Percentiles rank a stretch among this genome's conserved stretches.
Evolutionary conservation across 371 early-diverging fungal genomes (phyloP).

Genomic region (Sporodiniella umbellata): DNA sequence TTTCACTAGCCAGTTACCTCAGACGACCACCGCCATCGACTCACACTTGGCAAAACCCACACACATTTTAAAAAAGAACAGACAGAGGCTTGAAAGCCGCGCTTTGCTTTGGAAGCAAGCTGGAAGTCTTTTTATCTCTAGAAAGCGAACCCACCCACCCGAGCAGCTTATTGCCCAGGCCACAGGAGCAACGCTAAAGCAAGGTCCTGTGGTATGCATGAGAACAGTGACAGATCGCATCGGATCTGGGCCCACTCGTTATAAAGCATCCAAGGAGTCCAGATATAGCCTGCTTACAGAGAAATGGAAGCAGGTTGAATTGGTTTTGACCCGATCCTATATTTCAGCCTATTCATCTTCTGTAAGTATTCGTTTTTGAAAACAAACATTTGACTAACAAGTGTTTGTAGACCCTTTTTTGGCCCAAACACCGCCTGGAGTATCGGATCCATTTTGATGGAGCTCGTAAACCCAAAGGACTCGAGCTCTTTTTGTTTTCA

Average conservation of each 20-base stretch:
- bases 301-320: constrained; percentile 33
- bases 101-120: constrained; percentile 23
- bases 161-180: background rate
- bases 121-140: constrained; percentile 22
- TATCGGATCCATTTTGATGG: constrained; percentile 19
- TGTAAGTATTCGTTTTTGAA: constrained; percentile 28
- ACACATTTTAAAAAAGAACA: background rate
- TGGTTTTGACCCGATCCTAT: constrained; percentile 17
- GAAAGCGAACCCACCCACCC: background rate
- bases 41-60: background rate
- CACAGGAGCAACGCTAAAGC: constrained; percentile 16
- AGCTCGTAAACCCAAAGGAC: constrained; percentile 3
- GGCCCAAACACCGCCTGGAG: constrained; percentile 31
- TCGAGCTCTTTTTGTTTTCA: constrained; percentile 27
- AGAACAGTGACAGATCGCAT: constrained; percentile 8
- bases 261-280: constrained; percentile 29
- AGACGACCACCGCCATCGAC: background rate
- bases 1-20: background rate
- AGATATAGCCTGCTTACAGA: constrained; percentile 18
- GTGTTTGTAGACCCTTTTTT: constrained; percentile 21
- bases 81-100: background rate
- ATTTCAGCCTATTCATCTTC: constrained; percentile 26
- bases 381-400: too few relatives aligned
- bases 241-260: constrained; percentile 23
- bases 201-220: constrained; percentile 27